Evolutionary conservation across 176 grass and related monocot genomes (phyloP).

Genomic region (Alopecurus myosuroides): DNA sequence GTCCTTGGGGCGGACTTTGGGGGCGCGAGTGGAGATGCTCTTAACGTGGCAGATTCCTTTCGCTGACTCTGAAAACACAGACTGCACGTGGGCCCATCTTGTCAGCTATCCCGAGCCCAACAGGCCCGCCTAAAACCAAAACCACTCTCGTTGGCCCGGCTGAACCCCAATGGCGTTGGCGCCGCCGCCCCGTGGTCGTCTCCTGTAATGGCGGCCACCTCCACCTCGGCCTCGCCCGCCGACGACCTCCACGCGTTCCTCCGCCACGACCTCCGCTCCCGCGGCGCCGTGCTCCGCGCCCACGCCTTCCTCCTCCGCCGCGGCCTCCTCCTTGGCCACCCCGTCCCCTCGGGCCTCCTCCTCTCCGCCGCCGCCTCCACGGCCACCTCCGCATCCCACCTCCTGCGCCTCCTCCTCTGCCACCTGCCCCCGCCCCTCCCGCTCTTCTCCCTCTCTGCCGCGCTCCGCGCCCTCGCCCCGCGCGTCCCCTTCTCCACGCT

Average conservation of each 20-base stretch:
- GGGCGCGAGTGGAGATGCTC: too few species aligned
- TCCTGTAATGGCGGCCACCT: conserved; percentile 24
- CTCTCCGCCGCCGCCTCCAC: conserved; percentile 10
- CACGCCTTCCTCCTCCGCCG: conserved; percentile 44
- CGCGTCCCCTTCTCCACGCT: too few species aligned
- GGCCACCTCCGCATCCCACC: conserved; percentile 9
- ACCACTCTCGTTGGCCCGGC: not conserved
- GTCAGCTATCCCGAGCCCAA: not conserved
- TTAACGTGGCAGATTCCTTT: too few species aligned
- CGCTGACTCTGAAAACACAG: too few species aligned
- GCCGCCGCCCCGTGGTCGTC: not conserved
- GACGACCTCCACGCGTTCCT: conserved; percentile 30
- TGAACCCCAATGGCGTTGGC: not conserved
- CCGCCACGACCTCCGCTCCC: conserved; percentile 25
- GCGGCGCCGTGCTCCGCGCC: conserved; percentile 23
- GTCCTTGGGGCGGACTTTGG: too few species aligned
- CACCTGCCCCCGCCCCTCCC: conserved; percentile 27
- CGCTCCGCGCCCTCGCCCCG: too few species aligned
- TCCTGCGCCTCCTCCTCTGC: conserved; percentile 29
- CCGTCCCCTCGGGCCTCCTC: conserved; percentile 30
- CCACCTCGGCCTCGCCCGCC: conserved; percentile 2
- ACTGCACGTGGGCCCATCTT: not conserved
- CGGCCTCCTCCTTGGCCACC: conserved; percentile 40
- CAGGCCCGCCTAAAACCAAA: not conserved
- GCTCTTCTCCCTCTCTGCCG: not conserved